phyloP scores from a whole-genome alignment of 2,329 filamentous ascomycete species.

The Magnaporthiopsis poae region DNA sequence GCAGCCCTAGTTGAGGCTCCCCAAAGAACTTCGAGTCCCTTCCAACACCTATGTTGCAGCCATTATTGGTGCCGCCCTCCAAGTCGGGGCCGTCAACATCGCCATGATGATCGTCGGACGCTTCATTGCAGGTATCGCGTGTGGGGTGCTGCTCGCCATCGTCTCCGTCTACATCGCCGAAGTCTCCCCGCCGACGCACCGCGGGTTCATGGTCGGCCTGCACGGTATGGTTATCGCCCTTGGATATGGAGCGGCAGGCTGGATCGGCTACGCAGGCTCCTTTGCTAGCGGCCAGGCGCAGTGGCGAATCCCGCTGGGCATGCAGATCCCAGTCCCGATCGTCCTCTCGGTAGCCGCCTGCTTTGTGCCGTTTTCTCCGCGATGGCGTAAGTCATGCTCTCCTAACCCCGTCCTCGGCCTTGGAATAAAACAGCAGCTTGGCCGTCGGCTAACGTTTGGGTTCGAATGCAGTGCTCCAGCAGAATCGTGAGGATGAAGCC shows the following conservation, averaged over 20 bases:
- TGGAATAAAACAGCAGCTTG: too few relatives aligned
- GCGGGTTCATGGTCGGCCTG: slow-evolving; percentile 10
- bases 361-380: slow-evolving; percentile 20
- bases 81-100: slow-evolving; percentile 11
- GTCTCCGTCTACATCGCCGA: slow-evolving; percentile 19
- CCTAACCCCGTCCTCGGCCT: too few relatives aligned
- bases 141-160: slow-evolving; percentile 21
- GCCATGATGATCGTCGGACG: slow-evolving; percentile 18
- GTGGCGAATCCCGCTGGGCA: slow-evolving; percentile 26
- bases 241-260: slow-evolving; percentile 29
- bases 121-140: slow-evolving; percentile 31
- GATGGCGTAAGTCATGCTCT: slow-evolving; percentile 13
- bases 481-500: too few relatives aligned
- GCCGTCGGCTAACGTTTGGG: too few relatives aligned
- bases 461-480: too few relatives aligned
- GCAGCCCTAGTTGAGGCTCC: too few relatives aligned
- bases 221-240: slow-evolving; percentile 23
- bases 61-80: slow-evolving; percentile 8
- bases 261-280: slow-evolving; percentile 29
- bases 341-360: slow-evolving; percentile 15
- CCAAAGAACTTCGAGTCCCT: too few relatives aligned
- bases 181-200: slow-evolving; percentile 24
- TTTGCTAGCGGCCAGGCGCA: slow-evolving; percentile 21
- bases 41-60: too few relatives aligned
- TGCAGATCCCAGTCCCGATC: slow-evolving; percentile 20